These are phyloP conservation scores for Metschnikowia picachoensis DNA, from an alignment of 805 yeast genomes.

Conservation along the genomic window DNA sequence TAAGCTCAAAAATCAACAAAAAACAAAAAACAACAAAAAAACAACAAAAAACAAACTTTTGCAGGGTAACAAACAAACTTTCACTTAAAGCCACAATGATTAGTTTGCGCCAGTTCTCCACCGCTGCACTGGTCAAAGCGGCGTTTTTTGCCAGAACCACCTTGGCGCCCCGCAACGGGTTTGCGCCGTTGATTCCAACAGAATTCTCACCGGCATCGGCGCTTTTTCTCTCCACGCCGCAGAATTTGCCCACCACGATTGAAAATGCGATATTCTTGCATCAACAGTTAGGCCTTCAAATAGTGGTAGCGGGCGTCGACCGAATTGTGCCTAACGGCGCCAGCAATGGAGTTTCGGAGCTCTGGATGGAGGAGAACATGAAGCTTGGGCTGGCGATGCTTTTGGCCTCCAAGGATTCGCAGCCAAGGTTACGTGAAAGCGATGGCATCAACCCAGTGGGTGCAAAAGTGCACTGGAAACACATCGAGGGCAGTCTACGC, in stretches of 20 bases:
- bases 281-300: constrained; percentile 27
- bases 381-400: constrained; percentile 18
- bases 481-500: constrained; percentile 23
- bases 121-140: constrained; percentile 5
- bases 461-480: constrained; percentile 39
- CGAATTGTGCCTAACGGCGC: constrained; percentile 30
- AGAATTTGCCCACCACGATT: constrained; percentile 28
- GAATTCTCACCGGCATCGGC: constrained; percentile 26
- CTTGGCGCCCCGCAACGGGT: constrained; percentile 7
- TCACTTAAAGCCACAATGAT: not conserved
- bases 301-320: constrained; percentile 41
- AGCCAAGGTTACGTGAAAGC: constrained; percentile 24
- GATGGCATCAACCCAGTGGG: constrained; percentile 35
- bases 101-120: constrained; percentile 8
- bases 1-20: no score
- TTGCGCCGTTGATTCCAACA: constrained; percentile 6
- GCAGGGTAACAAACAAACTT: no score
- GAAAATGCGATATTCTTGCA: constrained; percentile 26
- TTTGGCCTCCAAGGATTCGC: constrained; percentile 24
- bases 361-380: constrained; percentile 34
- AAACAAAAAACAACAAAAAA: no score
- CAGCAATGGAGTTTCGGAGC: constrained; percentile 34
- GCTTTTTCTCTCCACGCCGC: constrained; percentile 35
- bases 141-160: constrained; percentile 15
- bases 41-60: no score